Evolutionary conservation across 1,284 basidiomycete species (phyloP).

Genomic region (Hymenochaete sp.): DNA sequence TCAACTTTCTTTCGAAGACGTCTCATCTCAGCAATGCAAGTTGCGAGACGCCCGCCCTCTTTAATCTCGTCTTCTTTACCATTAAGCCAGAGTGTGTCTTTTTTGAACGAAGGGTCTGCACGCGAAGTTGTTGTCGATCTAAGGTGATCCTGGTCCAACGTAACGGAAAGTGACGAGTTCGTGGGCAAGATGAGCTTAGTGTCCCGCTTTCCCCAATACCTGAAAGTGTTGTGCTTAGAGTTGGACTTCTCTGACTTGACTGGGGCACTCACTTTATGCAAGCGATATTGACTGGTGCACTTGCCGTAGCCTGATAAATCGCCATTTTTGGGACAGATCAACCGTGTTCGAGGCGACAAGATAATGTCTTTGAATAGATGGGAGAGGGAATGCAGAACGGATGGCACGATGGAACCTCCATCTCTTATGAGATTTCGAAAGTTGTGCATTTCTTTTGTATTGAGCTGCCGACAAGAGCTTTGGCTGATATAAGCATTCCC

Average conservation of each 20-base stretch:
- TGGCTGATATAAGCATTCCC: no score
- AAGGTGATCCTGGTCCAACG: conserved; percentile 93
- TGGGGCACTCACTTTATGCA: conserved; percentile 74
- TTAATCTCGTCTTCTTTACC: conserved; percentile 87
- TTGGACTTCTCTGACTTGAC: conserved; percentile 1
- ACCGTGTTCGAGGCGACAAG: no score
- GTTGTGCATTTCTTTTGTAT: no score
- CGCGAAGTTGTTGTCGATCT: conserved; percentile 90
- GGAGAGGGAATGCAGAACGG: no score
- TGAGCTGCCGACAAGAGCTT: no score
- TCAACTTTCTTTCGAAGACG: conserved; percentile 70
- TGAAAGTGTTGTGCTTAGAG: conserved; percentile 26
- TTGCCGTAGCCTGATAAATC: conserved; percentile 78
- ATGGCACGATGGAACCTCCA: no score
- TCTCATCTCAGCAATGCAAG: conserved; percentile 87
- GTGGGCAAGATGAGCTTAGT: conserved; percentile 93
- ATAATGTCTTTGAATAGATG: no score
- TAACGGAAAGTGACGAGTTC: conserved; percentile 96
- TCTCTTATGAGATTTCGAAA: no score
- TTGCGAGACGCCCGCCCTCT: conserved; percentile 66
- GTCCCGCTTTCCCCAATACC: conserved; percentile 98
- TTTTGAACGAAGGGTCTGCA: conserved; percentile 67
- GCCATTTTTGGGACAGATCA: conserved; percentile 37
- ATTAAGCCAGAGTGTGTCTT: conserved; percentile 91
- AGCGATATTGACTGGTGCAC: conserved; percentile 94